These are phyloP conservation scores for Sclerotinia subarctica DNA, from an alignment of 2,329 filamentous ascomycete species.

Conservation along the genomic window DNA sequence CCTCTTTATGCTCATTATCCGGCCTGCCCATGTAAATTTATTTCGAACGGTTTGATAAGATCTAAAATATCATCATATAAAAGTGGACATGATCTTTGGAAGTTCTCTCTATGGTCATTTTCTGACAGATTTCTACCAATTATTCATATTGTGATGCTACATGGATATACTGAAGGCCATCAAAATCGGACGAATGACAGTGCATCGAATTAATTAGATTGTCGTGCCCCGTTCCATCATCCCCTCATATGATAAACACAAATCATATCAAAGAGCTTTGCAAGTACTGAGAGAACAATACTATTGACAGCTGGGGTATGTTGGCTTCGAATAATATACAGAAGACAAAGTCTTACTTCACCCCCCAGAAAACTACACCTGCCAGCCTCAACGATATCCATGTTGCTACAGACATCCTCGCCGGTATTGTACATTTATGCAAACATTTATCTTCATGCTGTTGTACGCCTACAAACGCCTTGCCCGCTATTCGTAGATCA, in stretches of 20 bases:
- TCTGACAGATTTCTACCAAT: not conserved
- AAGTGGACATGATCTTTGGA: not conserved
- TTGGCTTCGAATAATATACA: constrained; percentile 32
- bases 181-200: not conserved
- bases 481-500: constrained; percentile 34
- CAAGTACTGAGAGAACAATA: constrained; percentile 27
- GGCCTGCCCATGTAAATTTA: constrained; percentile 13
- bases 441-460: constrained; percentile 27
- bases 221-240: not conserved
- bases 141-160: not conserved
- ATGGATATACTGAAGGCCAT: not conserved
- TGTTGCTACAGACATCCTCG: constrained; percentile 29
- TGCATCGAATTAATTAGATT: not conserved
- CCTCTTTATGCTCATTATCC: constrained; percentile 12
- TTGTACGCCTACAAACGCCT: constrained; percentile 34
- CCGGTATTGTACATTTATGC: constrained; percentile 31
- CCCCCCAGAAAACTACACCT: constrained; percentile 31
- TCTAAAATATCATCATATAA: constrained; percentile 2
- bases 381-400: constrained; percentile 30
- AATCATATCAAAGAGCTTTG: not conserved
- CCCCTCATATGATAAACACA: not conserved
- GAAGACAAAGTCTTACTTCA: constrained; percentile 24
- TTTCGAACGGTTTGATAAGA: not conserved
- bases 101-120: not conserved
- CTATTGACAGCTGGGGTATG: constrained; percentile 33